Evolutionary conservation across 2,329 filamentous ascomycete species (phyloP).

Genomic region (Metarhizium sp.): DNA sequence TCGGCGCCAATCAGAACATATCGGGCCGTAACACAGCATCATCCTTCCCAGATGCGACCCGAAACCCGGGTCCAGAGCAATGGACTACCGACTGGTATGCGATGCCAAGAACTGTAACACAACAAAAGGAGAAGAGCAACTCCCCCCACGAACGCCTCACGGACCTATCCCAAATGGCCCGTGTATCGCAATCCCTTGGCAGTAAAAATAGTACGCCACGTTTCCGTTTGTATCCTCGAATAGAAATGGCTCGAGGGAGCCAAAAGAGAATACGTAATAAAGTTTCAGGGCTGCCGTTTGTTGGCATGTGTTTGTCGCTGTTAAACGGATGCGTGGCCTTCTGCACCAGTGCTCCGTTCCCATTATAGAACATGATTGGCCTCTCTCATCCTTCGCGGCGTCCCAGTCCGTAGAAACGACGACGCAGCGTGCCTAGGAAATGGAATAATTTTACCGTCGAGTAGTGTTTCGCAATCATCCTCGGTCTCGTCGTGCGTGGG

Average conservation of each 20-base stretch:
- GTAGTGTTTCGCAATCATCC: slow-evolving; percentile 8
- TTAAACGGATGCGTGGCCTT: not conserved
- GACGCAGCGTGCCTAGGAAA: slow-evolving; percentile 30
- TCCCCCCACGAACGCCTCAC: not conserved
- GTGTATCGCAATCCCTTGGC: not conserved
- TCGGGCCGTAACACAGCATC: not conserved
- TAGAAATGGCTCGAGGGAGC: not conserved
- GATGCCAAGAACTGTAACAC: not conserved
- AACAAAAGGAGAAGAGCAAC: not conserved
- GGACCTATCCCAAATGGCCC: not conserved
- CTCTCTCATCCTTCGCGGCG: slow-evolving; percentile 27
- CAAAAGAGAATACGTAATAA: not conserved
- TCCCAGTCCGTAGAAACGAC: slow-evolving; percentile 32
- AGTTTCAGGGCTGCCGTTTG: not conserved
- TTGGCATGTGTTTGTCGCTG: not conserved
- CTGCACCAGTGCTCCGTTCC: no score
- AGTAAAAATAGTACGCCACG: not conserved
- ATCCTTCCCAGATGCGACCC: not conserved
- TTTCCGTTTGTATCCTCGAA: not conserved
- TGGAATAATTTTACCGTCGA: slow-evolving; percentile 1
- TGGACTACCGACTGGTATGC: not conserved
- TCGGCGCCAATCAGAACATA: not conserved
- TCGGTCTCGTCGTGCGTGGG: slow-evolving; percentile 12
- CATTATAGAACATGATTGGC: slow-evolving; percentile 24
- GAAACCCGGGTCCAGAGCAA: not conserved